phyloP scores from a whole-genome alignment of 331 rosid genomes.

The Pyracantha coccinea region DNA sequence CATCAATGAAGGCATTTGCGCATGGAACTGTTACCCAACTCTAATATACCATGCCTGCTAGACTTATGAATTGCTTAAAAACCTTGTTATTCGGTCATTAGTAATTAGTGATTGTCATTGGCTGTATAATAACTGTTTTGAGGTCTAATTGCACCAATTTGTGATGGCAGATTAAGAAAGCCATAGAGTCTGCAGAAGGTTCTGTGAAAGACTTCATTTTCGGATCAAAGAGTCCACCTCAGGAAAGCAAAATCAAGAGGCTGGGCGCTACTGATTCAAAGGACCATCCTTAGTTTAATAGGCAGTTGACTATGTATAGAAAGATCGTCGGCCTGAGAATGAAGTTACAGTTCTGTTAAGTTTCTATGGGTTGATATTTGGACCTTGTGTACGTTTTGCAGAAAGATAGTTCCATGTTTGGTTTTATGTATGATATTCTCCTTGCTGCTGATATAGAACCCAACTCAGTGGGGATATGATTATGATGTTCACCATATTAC shows the following conservation, averaged over 20 bases:
- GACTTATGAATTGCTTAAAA: not conserved
- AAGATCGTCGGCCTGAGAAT: slow-evolving; percentile 14
- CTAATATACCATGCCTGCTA: not conserved
- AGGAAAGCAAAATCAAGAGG: slow-evolving; percentile 28
- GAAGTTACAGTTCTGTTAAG: not conserved
- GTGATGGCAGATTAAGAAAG: slow-evolving; percentile 59
- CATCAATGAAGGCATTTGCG: not conserved
- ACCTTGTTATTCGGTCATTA: not conserved
- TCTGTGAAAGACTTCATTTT: slow-evolving; percentile 50
- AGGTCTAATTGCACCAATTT: slow-evolving; percentile 20
- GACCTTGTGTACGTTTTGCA: not conserved
- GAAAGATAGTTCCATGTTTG: not conserved
- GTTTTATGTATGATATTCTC: not conserved
- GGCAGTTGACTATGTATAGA: slow-evolving; percentile 16
- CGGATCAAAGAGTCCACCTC: slow-evolving; percentile 44
- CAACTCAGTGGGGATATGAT: not conserved
- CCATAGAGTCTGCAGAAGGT: slow-evolving; percentile 50
- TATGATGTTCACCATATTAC: not conserved
- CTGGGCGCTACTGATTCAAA: slow-evolving; percentile 22
- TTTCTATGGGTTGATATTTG: not conserved
- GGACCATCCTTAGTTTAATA: slow-evolving; percentile 34
- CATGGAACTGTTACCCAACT: not conserved
- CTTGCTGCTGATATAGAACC: not conserved
- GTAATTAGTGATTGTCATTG: not conserved
- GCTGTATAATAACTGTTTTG: not conserved